Evolutionary conservation across 2,329 filamentous ascomycete genomes (phyloP), one percentile per base, ranked within the genome.

Genomic region (Trichoderma sp.): DNA sequence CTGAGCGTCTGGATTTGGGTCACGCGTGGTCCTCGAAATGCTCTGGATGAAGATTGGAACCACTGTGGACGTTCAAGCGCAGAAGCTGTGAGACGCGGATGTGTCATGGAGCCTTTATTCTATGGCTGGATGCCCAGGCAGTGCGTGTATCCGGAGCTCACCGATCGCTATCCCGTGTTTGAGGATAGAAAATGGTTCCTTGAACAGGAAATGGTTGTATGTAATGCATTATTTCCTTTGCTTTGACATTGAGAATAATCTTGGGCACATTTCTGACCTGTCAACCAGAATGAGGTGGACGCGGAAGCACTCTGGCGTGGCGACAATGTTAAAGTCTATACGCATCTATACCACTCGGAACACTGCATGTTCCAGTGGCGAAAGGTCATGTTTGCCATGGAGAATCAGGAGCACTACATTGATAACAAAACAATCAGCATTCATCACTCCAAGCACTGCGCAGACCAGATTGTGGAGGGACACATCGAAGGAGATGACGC

Each of bases 351-450:
- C 5, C 57, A 60, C 16, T 37, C 21, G 24, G 57, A 60, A 19
- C 57, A 60, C 8, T 60, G 57, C 24, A 29, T 60, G 24, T 60
- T 60, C 35, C 57, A 60, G 16, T 60, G 57, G 57, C 57, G 57
- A 37, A 60, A 60, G 24, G 29, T 60, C 21, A 60, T 60, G 57
- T 60, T 60, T 16, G 57, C 57, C 5, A 60, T 60, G 27, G 29
- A 60, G 13, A 60, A 60, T n/a, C 57, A 29, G 14, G 57, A 60
- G 35, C 35, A 5, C 16, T 60, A 60, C 16, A 60, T 60, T 13
- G 57, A 60, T 10, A 60, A 60, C 57, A 60, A 60, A 37, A 60
- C 57, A 11, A 60, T 60, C 35, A 60, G 57, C 27, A 43, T 60
- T 31, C 57, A 60, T 43, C 57, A 60, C 35, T 43, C 57, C 13